These are phyloP conservation scores for Flueggea neowawraea DNA, from an alignment of 441 rosid species.

Conservation along the genomic window DNA sequence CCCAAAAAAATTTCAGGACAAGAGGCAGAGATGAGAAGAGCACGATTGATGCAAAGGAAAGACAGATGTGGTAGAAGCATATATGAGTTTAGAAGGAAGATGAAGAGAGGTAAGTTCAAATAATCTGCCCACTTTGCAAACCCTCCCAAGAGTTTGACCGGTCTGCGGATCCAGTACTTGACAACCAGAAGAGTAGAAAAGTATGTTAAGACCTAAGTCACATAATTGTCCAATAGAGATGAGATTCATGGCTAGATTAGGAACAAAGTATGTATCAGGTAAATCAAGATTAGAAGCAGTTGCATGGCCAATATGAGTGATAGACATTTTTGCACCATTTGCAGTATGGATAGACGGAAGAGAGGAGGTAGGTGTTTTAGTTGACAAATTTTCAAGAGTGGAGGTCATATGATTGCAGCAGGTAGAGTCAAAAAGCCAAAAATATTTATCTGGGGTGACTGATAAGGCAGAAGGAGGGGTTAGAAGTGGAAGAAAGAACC, in stretches of 20 bases:
- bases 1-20: no score
- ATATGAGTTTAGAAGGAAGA: not conserved
- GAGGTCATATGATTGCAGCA: slow-evolving; percentile 16
- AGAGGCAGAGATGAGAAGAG: no score
- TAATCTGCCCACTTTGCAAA: slow-evolving; percentile 1
- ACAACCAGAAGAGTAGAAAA: slow-evolving; percentile 4
- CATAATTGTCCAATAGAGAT: slow-evolving; percentile 13
- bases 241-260: slow-evolving; percentile 8
- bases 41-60: not conserved
- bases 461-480: not conserved
- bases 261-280: slow-evolving; percentile 1
- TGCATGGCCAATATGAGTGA: not conserved
- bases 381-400: not conserved
- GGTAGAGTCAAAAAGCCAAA: slow-evolving; percentile 8
- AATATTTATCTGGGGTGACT: not conserved
- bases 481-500: not conserved
- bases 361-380: not conserved
- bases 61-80: not conserved
- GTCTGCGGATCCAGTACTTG: slow-evolving; percentile 8
- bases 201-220: slow-evolving; percentile 5
- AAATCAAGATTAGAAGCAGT: not conserved
- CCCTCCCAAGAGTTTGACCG: slow-evolving; percentile 6
- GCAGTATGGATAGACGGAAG: not conserved
- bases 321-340: slow-evolving; percentile 3
- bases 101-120: slow-evolving; percentile 10